phyloP scores from a whole-genome alignment of 371 early-diverging fungal genomes.

The Mortierella sp. region DNA sequence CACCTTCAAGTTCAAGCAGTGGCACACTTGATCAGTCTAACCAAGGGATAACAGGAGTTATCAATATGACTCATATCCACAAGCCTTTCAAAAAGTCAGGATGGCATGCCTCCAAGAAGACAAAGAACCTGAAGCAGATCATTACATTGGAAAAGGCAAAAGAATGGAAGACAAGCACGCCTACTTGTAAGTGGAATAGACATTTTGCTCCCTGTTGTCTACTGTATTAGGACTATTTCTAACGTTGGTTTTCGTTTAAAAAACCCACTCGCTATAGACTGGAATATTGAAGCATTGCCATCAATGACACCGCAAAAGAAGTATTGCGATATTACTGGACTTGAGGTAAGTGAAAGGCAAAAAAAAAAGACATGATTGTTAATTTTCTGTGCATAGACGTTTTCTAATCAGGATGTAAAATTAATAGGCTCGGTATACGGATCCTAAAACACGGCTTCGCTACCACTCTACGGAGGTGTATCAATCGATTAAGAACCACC shows the following conservation, averaged over 20 bases:
- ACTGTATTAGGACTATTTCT: not conserved
- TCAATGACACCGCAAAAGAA: slow-evolving; percentile 87
- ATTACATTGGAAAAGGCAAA: slow-evolving; percentile 76
- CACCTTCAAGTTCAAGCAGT: slow-evolving; percentile 41
- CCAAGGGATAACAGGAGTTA: slow-evolving; percentile 10
- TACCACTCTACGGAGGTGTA: slow-evolving; percentile 89
- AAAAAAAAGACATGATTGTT: not conserved
- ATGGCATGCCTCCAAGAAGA: slow-evolving; percentile 76
- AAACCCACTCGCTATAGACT: slow-evolving; percentile 81
- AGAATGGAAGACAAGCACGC: slow-evolving; percentile 72
- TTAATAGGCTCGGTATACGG: slow-evolving; percentile 79
- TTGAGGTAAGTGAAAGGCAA: slow-evolving; percentile 63
- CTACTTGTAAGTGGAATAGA: slow-evolving; percentile 70
- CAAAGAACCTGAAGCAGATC: slow-evolving; percentile 85
- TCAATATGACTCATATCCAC: slow-evolving; percentile 46
- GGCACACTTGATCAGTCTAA: slow-evolving; percentile 21
- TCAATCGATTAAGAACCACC: slow-evolving; percentile 78
- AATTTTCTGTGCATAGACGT: not conserved
- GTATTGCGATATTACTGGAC: slow-evolving; percentile 93
- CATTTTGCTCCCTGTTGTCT: not conserved
- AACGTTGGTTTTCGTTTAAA: not conserved
- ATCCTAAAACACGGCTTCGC: slow-evolving; percentile 88
- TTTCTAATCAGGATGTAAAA: not conserved
- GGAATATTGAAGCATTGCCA: slow-evolving; percentile 87
- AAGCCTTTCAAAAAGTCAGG: slow-evolving; percentile 80